Percentiles rank a stretch among this genome's conserved stretches.
Evolutionary conservation across 2,329 filamentous ascomycete species (phyloP).

Genomic region (Aspergillus sp.): DNA sequence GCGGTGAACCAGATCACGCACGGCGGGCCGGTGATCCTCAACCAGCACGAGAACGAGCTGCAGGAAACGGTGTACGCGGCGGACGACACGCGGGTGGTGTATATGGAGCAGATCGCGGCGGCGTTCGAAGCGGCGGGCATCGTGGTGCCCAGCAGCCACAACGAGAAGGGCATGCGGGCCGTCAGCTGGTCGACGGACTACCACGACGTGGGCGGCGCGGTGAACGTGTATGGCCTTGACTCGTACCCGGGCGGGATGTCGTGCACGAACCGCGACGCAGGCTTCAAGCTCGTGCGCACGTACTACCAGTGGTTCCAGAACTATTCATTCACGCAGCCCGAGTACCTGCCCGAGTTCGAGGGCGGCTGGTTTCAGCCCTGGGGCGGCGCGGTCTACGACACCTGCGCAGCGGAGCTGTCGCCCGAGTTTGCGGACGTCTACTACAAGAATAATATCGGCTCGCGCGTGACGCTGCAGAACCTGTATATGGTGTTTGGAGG

Average conservation of each 20-base stretch:
- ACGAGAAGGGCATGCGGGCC: slow-evolving; percentile 51
- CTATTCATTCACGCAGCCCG: slow-evolving; percentile 54
- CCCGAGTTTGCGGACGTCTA: slow-evolving; percentile 54
- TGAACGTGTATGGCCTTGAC: slow-evolving; percentile 42
- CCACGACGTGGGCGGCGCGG: slow-evolving; percentile 53
- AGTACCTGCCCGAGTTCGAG: slow-evolving; percentile 54
- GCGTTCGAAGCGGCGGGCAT: slow-evolving; percentile 48
- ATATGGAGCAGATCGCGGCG: slow-evolving; percentile 52
- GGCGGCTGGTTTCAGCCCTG: slow-evolving; percentile 55
- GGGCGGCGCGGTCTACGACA: slow-evolving; percentile 53
- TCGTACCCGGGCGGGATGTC: slow-evolving; percentile 41
- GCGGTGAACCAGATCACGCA: slow-evolving; percentile 51
- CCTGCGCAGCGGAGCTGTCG: slow-evolving; percentile 46
- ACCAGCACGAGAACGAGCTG: slow-evolving; percentile 55
- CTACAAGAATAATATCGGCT: slow-evolving; percentile 56
- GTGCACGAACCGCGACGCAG: slow-evolving; percentile 49
- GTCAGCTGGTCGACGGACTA: slow-evolving; percentile 56
- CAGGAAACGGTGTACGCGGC: slow-evolving; percentile 44
- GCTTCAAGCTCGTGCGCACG: slow-evolving; percentile 51
- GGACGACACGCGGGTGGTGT: slow-evolving; percentile 47
- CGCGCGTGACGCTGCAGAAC: slow-evolving; percentile 48
- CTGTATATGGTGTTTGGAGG: slow-evolving; percentile 56
- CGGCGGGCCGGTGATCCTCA: slow-evolving; percentile 51
- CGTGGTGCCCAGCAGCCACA: slow-evolving; percentile 49
- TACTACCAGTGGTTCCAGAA: slow-evolving; percentile 60